These are phyloP conservation scores for Penicillium pulvis DNA, from an alignment of 495 filamentous ascomycete genomes.

Conservation along the genomic window DNA sequence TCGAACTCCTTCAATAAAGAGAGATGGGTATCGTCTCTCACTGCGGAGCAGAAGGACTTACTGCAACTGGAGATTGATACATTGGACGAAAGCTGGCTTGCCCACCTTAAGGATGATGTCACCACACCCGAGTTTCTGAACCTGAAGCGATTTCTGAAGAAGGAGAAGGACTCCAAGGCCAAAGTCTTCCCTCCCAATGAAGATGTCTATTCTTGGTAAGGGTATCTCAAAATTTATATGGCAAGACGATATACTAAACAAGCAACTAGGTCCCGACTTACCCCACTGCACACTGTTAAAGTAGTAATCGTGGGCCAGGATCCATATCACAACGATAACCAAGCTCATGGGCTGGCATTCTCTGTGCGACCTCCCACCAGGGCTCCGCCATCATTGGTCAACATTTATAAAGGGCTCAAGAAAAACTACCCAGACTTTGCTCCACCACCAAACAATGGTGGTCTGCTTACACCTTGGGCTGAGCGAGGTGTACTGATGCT, in stretches of 20 bases:
- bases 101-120: slow-evolving; percentile 81
- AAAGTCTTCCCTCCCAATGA: slow-evolving; percentile 81
- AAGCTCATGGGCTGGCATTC: slow-evolving; percentile 95
- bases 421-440: slow-evolving; percentile 85
- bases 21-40: slow-evolving; percentile 80
- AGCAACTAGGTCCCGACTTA: slow-evolving; percentile 75
- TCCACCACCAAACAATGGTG: slow-evolving; percentile 71
- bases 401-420: slow-evolving; percentile 85
- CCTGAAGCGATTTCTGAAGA: slow-evolving; percentile 83
- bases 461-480: slow-evolving; percentile 89
- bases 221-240: neutral
- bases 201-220: slow-evolving; percentile 94
- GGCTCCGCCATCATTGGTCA: slow-evolving; percentile 83
- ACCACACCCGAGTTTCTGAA: slow-evolving; percentile 75
- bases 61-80: slow-evolving; percentile 89
- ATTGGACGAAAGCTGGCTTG: slow-evolving; percentile 87
- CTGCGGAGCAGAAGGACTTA: slow-evolving; percentile 76
- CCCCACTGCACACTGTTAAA: slow-evolving; percentile 83
- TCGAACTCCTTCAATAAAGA: slow-evolving; percentile 76
- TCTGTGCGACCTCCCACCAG: slow-evolving; percentile 86
- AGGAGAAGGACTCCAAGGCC: slow-evolving; percentile 69
- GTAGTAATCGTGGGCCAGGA: slow-evolving; percentile 93
- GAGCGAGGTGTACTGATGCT: slow-evolving; percentile 87
- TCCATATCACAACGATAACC: slow-evolving; percentile 93
- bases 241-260: slow-evolving; percentile 6